A percentile compares a stretch with the other conserved stretches of the same genome.
phyloP scores from a whole-genome alignment of 139 green algal species.

The Chlamydomonas eustigma region DNA sequence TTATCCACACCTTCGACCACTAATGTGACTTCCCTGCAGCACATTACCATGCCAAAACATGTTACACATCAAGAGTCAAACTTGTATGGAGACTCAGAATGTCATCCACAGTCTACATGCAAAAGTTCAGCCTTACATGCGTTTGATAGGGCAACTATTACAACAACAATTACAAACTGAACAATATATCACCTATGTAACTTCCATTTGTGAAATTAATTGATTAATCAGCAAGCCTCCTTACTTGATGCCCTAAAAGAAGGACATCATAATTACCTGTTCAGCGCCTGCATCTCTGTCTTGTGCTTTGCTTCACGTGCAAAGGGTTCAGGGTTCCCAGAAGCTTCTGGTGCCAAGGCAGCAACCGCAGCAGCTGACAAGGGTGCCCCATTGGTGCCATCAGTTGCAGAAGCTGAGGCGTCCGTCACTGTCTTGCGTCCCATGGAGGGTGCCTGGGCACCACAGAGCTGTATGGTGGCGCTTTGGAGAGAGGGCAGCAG shows the following conservation, averaged over 20 bases:
- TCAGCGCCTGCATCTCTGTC: slow-evolving; percentile 68
- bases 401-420: slow-evolving; percentile 20
- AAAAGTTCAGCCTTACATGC: too few species aligned
- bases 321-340: slow-evolving; percentile 64
- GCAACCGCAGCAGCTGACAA: slow-evolving; percentile 28
- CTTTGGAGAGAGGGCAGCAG: slow-evolving; percentile 63
- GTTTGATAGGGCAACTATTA: too few species aligned
- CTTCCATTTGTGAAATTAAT: too few species aligned
- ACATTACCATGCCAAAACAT: too few species aligned
- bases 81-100: too few species aligned
- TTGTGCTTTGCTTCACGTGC: slow-evolving; percentile 84
- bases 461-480: slow-evolving; percentile 39
- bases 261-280: too few species aligned
- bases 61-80: too few species aligned
- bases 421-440: slow-evolving; percentile 32
- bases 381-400: not conserved
- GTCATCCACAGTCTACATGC: too few species aligned
- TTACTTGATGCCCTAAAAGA: too few species aligned
- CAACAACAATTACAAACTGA: too few species aligned
- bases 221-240: too few species aligned
- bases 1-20: slow-evolving; percentile 85
- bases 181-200: too few species aligned
- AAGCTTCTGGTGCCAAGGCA: slow-evolving; percentile 3
- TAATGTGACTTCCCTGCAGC: slow-evolving; percentile 58
- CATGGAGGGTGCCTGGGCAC: slow-evolving; percentile 80